A percentile compares a stretch with the other conserved stretches of the same genome.
Conservation (phyloP, 2,329 filamentous ascomycete species). For the Byssothecium circinans region DNA sequence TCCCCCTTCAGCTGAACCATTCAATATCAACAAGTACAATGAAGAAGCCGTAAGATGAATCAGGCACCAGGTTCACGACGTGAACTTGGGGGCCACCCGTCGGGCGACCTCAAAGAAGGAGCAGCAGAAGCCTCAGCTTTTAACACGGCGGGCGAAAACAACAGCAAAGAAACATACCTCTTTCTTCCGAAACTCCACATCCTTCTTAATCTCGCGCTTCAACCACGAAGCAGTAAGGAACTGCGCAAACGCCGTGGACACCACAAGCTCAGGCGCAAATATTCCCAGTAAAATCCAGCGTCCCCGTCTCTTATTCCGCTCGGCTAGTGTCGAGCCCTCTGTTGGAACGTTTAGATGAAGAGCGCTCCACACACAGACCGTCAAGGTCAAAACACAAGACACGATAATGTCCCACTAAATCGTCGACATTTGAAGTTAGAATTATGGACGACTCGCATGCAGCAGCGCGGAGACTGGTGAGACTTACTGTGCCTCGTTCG, state of each 20-base stretch:
- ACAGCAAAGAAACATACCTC: constrained; percentile 2
- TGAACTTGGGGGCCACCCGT: too few relatives aligned
- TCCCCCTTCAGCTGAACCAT: too few relatives aligned
- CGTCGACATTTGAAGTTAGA: constrained; percentile 10
- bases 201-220: constrained; percentile 17
- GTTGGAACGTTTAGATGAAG: constrained; percentile 28
- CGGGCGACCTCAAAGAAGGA: too few relatives aligned
- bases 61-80: too few relatives aligned
- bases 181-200: constrained; percentile 17
- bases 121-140: too few relatives aligned
- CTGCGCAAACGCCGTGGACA: constrained; percentile 27
- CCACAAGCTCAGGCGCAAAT: constrained; percentile 29
- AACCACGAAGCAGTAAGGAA: constrained; percentile 25
- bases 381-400: constrained; percentile 23
- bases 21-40: too few relatives aligned
- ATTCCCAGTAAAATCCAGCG: constrained; percentile 25
- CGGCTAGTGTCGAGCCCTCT: constrained; percentile 15
- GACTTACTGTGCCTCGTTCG: constrained; percentile 3
- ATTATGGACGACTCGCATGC: too few relatives aligned
- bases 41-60: too few relatives aligned
- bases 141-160: too few relatives aligned
- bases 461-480: too few relatives aligned
- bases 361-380: constrained; percentile 27
- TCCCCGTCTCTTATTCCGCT: constrained; percentile 16
- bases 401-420: constrained; percentile 19